These are phyloP conservation scores for Vigna unguiculata DNA, from an alignment of 306 rosid genomes.

Conservation along the genomic window DNA sequence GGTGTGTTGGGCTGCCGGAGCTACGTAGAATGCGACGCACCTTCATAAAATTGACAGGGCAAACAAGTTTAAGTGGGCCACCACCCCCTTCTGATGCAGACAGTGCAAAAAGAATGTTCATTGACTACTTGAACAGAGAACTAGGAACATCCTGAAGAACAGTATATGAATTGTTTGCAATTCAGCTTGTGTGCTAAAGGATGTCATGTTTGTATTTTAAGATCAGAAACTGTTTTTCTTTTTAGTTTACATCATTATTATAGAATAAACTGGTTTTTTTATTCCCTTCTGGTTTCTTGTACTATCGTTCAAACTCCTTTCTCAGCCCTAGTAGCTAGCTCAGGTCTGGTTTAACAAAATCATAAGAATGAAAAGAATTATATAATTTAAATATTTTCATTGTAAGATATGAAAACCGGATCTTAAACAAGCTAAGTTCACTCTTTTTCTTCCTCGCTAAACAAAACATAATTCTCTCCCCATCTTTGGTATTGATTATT, in stretches of 20 bases:
- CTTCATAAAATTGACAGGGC: constrained; percentile 88
- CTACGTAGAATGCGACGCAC: constrained; percentile 84
- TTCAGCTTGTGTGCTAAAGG: background rate
- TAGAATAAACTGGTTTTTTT: constrained; percentile 12
- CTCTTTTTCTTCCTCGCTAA: background rate
- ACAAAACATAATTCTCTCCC: background rate
- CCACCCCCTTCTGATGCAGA: constrained; percentile 92
- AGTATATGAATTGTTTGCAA: background rate
- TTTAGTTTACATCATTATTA: constrained; percentile 5
- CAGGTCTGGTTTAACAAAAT: background rate
- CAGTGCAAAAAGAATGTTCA: constrained; percentile 92
- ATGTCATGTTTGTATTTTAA: constrained; percentile 24
- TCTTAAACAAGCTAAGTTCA: background rate
- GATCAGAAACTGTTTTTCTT: constrained; percentile 19
- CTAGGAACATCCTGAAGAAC: constrained; percentile 68
- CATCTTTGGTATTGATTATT: background rate
- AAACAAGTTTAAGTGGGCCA: constrained; percentile 88
- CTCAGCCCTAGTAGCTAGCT: too few species aligned
- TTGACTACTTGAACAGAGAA: constrained; percentile 96
- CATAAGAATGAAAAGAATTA: background rate
- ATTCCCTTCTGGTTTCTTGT: background rate
- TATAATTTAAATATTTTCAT: background rate
- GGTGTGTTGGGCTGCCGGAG: constrained; percentile 84
- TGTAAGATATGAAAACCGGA: background rate
- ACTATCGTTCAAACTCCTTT: background rate